Conservation (phyloP, 139 green algal genomes). For the Haematococcus lacustris region DNA sequence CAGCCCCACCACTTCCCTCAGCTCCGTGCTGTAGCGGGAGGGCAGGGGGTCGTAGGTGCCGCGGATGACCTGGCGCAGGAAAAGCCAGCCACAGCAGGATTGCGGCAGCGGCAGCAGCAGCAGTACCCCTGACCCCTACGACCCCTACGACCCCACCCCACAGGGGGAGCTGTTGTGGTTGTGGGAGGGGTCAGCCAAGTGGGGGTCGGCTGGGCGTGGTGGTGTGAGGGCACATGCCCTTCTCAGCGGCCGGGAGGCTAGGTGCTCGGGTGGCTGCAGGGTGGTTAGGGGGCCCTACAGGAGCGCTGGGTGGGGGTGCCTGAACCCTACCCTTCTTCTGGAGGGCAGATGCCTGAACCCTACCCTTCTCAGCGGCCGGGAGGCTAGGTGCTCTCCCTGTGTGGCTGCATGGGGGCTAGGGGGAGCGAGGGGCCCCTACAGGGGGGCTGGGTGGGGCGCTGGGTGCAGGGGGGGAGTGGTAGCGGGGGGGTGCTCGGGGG, state of each 20-base stretch:
- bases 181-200: background rate
- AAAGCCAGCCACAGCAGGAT: background rate
- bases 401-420: too few relatives aligned
- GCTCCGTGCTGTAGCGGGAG: conserved; percentile 10
- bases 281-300: too few relatives aligned
- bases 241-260: too few relatives aligned
- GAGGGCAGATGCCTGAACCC: too few relatives aligned
- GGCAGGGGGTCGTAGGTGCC: conserved; percentile 34
- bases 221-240: too few relatives aligned
- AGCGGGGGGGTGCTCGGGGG: too few relatives aligned
- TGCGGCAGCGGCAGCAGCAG: background rate
- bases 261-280: too few relatives aligned
- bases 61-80: conserved; percentile 19
- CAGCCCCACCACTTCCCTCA: conserved; percentile 15
- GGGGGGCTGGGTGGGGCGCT: background rate
- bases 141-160: background rate
- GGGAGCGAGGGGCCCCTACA: background rate
- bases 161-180: background rate
- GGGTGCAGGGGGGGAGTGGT: background rate
- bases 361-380: too few relatives aligned
- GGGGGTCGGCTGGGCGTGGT: background rate
- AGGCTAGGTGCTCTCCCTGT: too few relatives aligned
- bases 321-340: too few relatives aligned
- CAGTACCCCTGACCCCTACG: background rate
- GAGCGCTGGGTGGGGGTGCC: too few relatives aligned